Percentiles rank a stretch among this genome's conserved stretches.
phyloP scores from a whole-genome alignment of 2,329 filamentous ascomycete genomes.

The Penicillium brevicompactum region DNA sequence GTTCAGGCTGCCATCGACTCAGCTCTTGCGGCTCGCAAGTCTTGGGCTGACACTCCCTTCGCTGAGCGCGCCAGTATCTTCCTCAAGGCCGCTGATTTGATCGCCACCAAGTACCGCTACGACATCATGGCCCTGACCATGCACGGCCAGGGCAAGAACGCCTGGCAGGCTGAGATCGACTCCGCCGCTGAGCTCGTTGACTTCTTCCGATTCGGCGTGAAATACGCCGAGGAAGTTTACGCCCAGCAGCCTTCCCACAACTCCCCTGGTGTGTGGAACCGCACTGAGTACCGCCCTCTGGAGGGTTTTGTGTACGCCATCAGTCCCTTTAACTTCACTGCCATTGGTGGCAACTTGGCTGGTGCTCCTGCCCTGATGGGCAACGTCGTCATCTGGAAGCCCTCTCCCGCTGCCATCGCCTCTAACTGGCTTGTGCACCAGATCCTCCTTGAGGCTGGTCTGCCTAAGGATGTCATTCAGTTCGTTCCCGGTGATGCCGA shows the following conservation, averaged over 20 bases:
- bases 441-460: conserved; percentile 86
- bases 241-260: conserved; percentile 83
- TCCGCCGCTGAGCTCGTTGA: conserved; percentile 89
- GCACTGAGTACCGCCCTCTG: conserved; percentile 82
- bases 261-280: conserved; percentile 84
- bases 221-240: conserved; percentile 91
- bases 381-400: conserved; percentile 97
- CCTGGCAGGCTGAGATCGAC: conserved; percentile 99
- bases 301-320: conserved; percentile 96
- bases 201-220: conserved; percentile 88
- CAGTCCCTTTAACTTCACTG: conserved; percentile 96
- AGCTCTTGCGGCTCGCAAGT: conserved; percentile 80
- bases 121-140: conserved; percentile 96
- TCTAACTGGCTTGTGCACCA: conserved; percentile 89
- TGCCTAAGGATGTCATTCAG: conserved; percentile 87
- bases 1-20: conserved; percentile 79
- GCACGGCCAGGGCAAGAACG: conserved; percentile 96
- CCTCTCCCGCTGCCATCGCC: conserved; percentile 84
- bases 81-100: conserved; percentile 90
- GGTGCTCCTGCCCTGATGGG: conserved; percentile 84
- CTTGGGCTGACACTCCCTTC: conserved; percentile 86
- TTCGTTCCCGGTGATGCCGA: conserved; percentile 88
- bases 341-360: conserved; percentile 85
- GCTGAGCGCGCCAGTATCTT: conserved; percentile 90
- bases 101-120: conserved; percentile 91